Base-by-base conservation (phyloP, 768 basidiomycete genomes). In the Serendipita sp. region DNA sequence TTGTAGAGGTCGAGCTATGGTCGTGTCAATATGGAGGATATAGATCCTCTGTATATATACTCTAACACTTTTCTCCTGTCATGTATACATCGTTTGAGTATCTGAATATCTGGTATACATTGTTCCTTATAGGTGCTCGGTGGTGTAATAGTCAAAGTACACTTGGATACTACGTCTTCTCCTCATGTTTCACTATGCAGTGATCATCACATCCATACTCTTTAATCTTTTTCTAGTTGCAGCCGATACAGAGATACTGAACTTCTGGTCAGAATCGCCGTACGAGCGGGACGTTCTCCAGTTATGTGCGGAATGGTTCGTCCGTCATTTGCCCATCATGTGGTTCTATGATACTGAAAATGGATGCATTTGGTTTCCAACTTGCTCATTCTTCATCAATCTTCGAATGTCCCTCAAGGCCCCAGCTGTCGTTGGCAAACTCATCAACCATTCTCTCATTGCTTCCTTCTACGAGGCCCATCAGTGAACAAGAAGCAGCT, bases 191-290 rank as follows among this genome's bases (percentile, higher is more conserved):
- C 41, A 13, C 5, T 13, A 13, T 41, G 41, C 41, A 7, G 13
- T 41, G 13, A 13, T 41, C 7, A 41, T 13, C 13, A 5, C 13
- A 41, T 5, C 41, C 13, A 41, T 41, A 7, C 7, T 13, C 13
- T 13, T 41, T 13, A 41, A 5, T 13, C 13, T 5, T 41, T 41
- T 13, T 41, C 41, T 41, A 13, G 48, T 51, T 18, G 48, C 18
- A 8, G 48, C 56, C 4, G 56, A 60, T 60, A 60, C 56, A n/a
- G 56, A 60, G 28, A 60, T 60, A 60, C 8, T 60, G n/a, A 60
- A 8, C 30, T 60, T 60, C 34, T 28, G 16, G 36, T 60, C 56
- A 3, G 28, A 52, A 60, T 4, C 36, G 10, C 56, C 8, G n/a
- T 34, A 4, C 8, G n/a, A 32, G 56, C 18, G 8, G 10, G 18